Conservation (phyloP, 805 yeast species). For the Barnettozyma vustinii region DNA sequence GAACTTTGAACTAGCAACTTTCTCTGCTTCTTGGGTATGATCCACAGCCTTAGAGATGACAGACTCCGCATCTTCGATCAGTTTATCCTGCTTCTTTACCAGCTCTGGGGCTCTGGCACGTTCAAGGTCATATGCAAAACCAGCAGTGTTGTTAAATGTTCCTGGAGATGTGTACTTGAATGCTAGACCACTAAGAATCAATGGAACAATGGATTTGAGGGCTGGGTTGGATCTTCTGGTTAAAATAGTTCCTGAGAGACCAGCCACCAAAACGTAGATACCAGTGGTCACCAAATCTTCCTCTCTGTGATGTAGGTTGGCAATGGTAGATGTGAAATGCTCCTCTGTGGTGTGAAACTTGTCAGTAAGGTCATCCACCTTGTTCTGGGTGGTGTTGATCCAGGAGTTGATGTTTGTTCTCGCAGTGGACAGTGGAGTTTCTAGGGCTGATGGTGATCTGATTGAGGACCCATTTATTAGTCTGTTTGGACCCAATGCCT, state of each 20-base stretch:
- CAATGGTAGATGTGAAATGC: conserved; percentile 53
- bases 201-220: conserved; percentile 51
- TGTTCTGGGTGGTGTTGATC: conserved; percentile 27
- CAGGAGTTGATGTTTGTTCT: conserved; percentile 35
- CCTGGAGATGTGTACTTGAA: conserved; percentile 68
- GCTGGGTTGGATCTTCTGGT: conserved; percentile 62
- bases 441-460: conserved; percentile 45
- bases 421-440: conserved; percentile 39
- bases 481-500: conserved; percentile 40
- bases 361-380: conserved; percentile 42
- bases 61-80: conserved; percentile 40
- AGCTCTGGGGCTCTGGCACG: conserved; percentile 53
- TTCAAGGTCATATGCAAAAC: conserved; percentile 57
- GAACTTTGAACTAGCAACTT: conserved; percentile 28
- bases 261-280: conserved; percentile 62
- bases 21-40: conserved; percentile 18
- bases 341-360: conserved; percentile 57
- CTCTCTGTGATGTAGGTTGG: conserved; percentile 54
- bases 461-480: conserved; percentile 52
- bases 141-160: conserved; percentile 58
- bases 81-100: conserved; percentile 53
- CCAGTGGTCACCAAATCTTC: conserved; percentile 73
- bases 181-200: conserved; percentile 54
- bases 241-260: conserved; percentile 64
- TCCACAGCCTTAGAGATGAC: conserved; percentile 39